Evolutionary conservation across 768 basidiomycete species (phyloP).

Genomic region (Suillus variegatus): DNA sequence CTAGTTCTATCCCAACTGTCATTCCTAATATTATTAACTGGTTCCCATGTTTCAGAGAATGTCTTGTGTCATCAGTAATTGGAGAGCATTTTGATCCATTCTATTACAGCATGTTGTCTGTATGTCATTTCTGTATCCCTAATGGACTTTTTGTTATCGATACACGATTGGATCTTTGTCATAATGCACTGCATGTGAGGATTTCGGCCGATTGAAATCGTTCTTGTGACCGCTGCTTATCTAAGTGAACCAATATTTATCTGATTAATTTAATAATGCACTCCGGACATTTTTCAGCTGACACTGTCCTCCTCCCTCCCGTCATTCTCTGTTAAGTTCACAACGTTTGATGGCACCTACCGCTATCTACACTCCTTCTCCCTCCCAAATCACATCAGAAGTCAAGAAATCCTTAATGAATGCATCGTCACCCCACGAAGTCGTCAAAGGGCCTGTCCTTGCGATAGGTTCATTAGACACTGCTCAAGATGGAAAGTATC

Average conservation of each 20-base stretch:
- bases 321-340: not conserved
- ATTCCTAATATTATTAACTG: not conserved
- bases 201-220: constrained; percentile 6
- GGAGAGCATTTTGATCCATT: constrained; percentile 3
- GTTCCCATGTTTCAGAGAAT: constrained; percentile 6
- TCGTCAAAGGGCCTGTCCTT: constrained; percentile 51
- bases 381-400: constrained; percentile 18
- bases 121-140: not conserved
- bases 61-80: not conserved
- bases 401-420: constrained; percentile 16
- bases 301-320: constrained; percentile 6
- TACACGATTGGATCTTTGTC: not conserved
- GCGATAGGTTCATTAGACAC: constrained; percentile 79
- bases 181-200: not conserved
- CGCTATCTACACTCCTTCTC: constrained; percentile 42
- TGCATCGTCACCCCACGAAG: not conserved
- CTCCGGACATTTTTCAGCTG: not conserved
- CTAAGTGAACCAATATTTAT: constrained; percentile 18
- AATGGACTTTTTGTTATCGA: not conserved
- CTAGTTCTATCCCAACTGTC: not conserved
- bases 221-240: constrained; percentile 9
- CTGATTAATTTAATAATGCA: constrained; percentile 19
- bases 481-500: constrained; percentile 80
- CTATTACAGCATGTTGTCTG: constrained; percentile 5
- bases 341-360: constrained; percentile 57